Conservation (phyloP, 148 eudicot species). For the Nepenthes gracilis region DNA sequence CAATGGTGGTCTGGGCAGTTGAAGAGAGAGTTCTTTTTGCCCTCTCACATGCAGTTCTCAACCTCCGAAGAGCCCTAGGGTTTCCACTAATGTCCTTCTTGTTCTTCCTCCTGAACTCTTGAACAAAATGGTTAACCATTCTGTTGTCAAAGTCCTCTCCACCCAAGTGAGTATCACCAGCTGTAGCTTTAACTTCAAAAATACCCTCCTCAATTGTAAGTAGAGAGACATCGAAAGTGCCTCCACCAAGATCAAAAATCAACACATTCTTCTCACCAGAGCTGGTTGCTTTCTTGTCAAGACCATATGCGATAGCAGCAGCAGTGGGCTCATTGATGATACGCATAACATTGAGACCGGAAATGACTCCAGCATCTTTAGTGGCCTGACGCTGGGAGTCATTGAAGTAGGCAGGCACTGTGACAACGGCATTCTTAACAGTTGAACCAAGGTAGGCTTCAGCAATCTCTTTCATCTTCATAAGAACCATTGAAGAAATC, state of each 20-base stretch:
- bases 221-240: neutral
- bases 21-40: neutral
- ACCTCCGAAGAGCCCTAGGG: neutral
- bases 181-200: neutral
- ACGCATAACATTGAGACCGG: neutral
- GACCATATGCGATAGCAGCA: neutral
- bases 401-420: neutral
- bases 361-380: neutral
- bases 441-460: conserved; percentile 1
- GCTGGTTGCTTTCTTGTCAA: neutral
- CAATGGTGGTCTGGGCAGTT: neutral
- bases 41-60: neutral
- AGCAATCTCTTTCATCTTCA: conserved; percentile 1
- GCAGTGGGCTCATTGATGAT: conserved; percentile 2
- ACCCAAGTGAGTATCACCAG: neutral
- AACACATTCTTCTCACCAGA: conserved; percentile 1
- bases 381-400: conserved; percentile 3
- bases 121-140: conserved; percentile 1
- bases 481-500: conserved; percentile 1
- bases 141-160: conserved; percentile 1
- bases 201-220: conserved; percentile 2
- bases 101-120: neutral
- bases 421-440: neutral
- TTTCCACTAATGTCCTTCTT: conserved; percentile 2
- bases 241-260: neutral